Evolutionary conservation across 495 filamentous ascomycete species (phyloP).

Genomic region (Aspergillus bridgeri): DNA sequence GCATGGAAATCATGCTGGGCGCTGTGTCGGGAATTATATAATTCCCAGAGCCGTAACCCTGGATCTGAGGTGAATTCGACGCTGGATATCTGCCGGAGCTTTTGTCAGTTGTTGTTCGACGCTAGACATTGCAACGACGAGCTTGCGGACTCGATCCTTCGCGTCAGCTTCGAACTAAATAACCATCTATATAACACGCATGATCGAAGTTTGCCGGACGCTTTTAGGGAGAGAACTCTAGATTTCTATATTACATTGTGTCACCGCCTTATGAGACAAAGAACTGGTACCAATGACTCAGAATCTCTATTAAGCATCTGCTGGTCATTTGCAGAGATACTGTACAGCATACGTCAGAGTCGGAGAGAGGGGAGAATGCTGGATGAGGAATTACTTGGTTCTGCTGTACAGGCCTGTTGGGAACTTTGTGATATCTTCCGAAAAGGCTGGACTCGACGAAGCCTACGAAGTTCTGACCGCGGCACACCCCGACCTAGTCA

Average conservation of each 20-base stretch:
- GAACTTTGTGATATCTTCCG: conserved; percentile 92
- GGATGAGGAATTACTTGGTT: conserved; percentile 80
- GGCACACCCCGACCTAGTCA: conserved; percentile 84
- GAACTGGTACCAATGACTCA: conserved; percentile 68
- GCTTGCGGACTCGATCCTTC: conserved; percentile 73
- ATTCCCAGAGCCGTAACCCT: conserved; percentile 68
- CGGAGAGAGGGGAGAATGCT: conserved; percentile 66
- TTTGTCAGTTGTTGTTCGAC: conserved; percentile 88
- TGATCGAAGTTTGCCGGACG: conserved; percentile 78
- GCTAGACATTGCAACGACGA: conserved; percentile 72
- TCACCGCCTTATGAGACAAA: conserved; percentile 91
- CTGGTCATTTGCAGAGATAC: conserved; percentile 89
- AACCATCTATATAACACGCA: conserved; percentile 93
- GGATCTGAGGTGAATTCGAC: conserved; percentile 71
- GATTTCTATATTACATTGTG: conserved; percentile 94
- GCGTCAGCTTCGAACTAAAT: conserved; percentile 91
- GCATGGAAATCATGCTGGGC: conserved; percentile 93
- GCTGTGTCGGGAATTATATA: conserved; percentile 83
- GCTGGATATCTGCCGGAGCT: conserved; percentile 83
- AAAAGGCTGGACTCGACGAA: conserved; percentile 86
- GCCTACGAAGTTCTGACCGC: conserved; percentile 78
- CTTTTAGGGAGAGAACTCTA: conserved; percentile 82
- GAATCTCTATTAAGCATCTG: conserved; percentile 81
- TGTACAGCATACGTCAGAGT: conserved; percentile 87
- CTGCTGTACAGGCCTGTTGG: conserved; percentile 90